These are phyloP conservation scores for Spongispora temasekensis DNA, from an alignment of 1,284 basidiomycete genomes.

Conservation along the genomic window DNA sequence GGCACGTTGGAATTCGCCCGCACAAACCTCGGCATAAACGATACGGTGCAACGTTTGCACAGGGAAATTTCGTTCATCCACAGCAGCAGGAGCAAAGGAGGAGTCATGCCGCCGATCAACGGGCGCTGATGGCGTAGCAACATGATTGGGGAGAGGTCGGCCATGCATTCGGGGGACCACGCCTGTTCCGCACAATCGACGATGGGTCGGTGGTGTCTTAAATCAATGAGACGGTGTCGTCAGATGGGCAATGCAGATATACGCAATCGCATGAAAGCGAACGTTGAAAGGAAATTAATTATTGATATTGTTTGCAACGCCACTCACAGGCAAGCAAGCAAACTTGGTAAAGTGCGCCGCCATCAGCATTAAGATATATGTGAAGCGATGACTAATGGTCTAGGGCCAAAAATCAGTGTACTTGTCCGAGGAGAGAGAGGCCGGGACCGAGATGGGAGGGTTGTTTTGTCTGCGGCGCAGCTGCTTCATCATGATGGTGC, in stretches of 20 bases:
- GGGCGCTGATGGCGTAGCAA: slow-evolving; percentile 8
- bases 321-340: slow-evolving; percentile 11
- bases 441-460: slow-evolving; percentile 31
- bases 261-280: slow-evolving; percentile 12
- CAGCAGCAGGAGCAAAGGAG: slow-evolving; percentile 7
- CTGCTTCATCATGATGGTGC: slow-evolving; percentile 14
- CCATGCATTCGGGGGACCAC: slow-evolving; percentile 16
- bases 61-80: slow-evolving; percentile 6
- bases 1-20: slow-evolving; percentile 5
- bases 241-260: slow-evolving; percentile 16
- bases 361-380: slow-evolving; percentile 11
- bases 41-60: slow-evolving; percentile 8
- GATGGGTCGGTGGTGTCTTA: too few species aligned
- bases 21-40: slow-evolving; percentile 7
- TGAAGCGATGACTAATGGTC: slow-evolving; percentile 13
- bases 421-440: slow-evolving; percentile 14
- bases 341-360: not conserved
- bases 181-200: slow-evolving; percentile 26
- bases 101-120: slow-evolving; percentile 28
- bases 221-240: too few species aligned
- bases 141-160: slow-evolving; percentile 34
- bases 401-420: slow-evolving; percentile 15
- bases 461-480: slow-evolving; percentile 4
- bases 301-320: slow-evolving; percentile 13
- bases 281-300: slow-evolving; percentile 10